Conservation (phyloP, 768 basidiomycete genomes). For the Fomitopsis pulvina region DNA sequence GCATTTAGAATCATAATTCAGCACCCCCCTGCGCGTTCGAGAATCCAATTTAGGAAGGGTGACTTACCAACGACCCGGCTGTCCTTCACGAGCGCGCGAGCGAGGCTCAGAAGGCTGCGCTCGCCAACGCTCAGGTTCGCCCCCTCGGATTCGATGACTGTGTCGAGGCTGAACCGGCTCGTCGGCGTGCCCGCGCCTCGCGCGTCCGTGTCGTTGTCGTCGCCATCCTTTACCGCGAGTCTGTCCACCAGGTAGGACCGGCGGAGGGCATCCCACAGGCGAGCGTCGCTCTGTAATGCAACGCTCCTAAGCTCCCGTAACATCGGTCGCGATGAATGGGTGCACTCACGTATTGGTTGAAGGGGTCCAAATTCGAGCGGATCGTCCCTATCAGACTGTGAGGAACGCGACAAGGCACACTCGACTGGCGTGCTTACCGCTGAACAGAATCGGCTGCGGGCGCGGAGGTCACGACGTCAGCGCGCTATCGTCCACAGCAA, state of each 20-base stretch:
- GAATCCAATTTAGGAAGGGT: neutral
- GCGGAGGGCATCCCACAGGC: conserved; percentile 68
- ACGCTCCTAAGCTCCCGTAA: no score
- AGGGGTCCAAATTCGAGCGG: conserved; percentile 50
- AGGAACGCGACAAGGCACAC: neutral
- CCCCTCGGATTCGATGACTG: conserved; percentile 46
- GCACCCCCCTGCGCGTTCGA: neutral
- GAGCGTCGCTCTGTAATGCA: conserved; percentile 39
- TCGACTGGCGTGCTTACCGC: conserved; percentile 29
- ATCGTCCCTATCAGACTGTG: conserved; percentile 37
- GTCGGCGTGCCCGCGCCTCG: conserved; percentile 15
- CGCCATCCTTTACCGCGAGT: conserved; percentile 16
- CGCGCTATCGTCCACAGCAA: neutral
- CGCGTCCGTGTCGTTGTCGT: neutral
- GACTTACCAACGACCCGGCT: conserved; percentile 33
- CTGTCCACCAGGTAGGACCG: conserved; percentile 42
- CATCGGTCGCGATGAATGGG: no score
- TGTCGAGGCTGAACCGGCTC: conserved; percentile 43
- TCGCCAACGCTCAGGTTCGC: conserved; percentile 42
- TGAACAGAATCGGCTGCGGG: conserved; percentile 48
- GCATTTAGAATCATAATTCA: neutral
- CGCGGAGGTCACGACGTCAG: neutral
- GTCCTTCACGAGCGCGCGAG: conserved; percentile 47
- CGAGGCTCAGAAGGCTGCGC: conserved; percentile 44
- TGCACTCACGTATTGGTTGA: conserved; percentile 45